Base-by-base conservation (phyloP, 345 rosid genomes). In the Crucihimalaya himalaica region DNA sequence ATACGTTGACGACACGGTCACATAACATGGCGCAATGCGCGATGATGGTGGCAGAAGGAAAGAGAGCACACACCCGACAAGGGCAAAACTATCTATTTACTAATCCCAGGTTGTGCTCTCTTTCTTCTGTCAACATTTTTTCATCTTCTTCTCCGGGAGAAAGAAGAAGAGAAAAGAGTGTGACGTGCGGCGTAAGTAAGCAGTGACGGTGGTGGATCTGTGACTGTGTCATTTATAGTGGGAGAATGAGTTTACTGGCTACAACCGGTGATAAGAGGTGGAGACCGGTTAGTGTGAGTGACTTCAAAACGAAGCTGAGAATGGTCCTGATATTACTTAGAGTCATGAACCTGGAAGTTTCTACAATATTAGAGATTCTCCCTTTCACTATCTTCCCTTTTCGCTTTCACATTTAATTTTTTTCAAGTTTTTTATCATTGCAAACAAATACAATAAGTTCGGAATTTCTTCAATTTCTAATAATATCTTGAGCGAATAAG, bases 71-170 rank as follows among this genome's bases (percentile, higher is more conserved):
- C 79, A 82, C 89, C 88, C 87, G 79, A 76, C 91, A 88, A 75
- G 81, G 79, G 72, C 85, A 83, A 89, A 86, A 80, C 72, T 75
- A 27, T 69, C 45, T 78, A 74, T 84, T 74, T 46, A 83, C 87
- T 53, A 27, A 81, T 88, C 84, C 50, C 59, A 84, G 96, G 61
- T 78, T 89, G 97, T 89, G 91, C 96, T 84, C 93, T 78, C 96
- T 92, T 94, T 92, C 97, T 92, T 92, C 97, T 92, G 97, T 92
- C 97, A 92, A 76, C 96, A 80, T 72, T 23, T 80, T 6, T 50
- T 12, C 66, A 69, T 63, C 71, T 55, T 48, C 61, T 63, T 63
- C 80, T 37, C 60, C 43, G 3, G 3, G 21, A 39, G 5, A 48
- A 58, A 46, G 68, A 69, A 55, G 74, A 75, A 62, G 50, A 67